Conservation (phyloP, 2,329 filamentous ascomycete species). For the Nemania diffusa region DNA sequence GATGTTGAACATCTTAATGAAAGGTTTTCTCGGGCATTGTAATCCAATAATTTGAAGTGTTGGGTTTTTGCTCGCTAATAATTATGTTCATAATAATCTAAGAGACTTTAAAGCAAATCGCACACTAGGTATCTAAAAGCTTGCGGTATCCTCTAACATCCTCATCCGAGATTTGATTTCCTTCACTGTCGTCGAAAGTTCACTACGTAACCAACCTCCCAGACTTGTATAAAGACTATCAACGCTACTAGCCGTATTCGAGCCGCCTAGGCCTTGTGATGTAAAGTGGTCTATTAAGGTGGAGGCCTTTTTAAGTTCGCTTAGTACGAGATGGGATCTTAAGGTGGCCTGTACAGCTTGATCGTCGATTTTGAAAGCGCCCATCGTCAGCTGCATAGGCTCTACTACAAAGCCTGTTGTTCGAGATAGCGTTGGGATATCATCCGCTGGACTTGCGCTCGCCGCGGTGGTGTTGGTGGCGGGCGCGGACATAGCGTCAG, state of each 20-base stretch:
- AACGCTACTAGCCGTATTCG: neutral
- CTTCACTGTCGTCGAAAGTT: neutral
- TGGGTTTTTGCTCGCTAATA: neutral
- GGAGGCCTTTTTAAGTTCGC: neutral
- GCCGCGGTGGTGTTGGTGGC: neutral
- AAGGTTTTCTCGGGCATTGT: neutral
- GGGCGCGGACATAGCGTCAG: neutral
- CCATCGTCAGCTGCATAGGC: neutral
- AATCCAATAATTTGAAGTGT: neutral
- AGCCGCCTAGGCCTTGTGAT: neutral
- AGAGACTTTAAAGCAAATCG: neutral
- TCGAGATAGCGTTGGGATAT: neutral
- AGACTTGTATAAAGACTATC: neutral
- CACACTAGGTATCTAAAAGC: neutral
- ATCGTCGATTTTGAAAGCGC: neutral
- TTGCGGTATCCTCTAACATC: neutral
- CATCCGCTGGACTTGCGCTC: neutral
- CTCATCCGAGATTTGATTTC: neutral
- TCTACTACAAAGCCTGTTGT: neutral
- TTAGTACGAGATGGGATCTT: neutral
- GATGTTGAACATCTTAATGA: neutral
- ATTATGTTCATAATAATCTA: neutral
- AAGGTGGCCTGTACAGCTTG: neutral
- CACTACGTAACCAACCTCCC: neutral
- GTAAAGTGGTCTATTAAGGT: neutral